Percentiles rank a stretch among this genome's conserved stretches.
These are phyloP conservation scores for Chytriomyces confervae DNA, from an alignment of 192 early-diverging fungal species.

Conservation along the genomic window DNA sequence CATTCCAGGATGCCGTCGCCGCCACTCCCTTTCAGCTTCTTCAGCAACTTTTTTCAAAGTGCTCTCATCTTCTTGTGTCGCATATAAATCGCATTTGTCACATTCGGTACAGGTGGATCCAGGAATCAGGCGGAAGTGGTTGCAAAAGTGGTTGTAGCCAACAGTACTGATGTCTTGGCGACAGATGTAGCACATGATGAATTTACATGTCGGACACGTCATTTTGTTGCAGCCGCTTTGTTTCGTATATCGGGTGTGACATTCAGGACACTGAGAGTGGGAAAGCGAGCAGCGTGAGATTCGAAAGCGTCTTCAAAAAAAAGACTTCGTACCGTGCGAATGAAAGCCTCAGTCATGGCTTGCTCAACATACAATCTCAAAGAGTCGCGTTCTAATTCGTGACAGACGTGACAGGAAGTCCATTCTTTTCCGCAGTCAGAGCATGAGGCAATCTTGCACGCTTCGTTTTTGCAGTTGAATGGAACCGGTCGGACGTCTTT, in stretches of 20 bases:
- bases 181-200: conserved; percentile 70
- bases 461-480: conserved; percentile 60
- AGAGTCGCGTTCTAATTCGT: conserved; percentile 56
- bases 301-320: background rate
- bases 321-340: conserved; percentile 57
- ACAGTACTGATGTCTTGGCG: conserved; percentile 62
- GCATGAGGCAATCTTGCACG: conserved; percentile 55
- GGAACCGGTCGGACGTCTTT: conserved; percentile 18
- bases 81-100: conserved; percentile 63
- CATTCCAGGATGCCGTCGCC: conserved; percentile 31
- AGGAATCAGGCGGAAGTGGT: conserved; percentile 62
- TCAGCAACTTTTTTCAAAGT: conserved; percentile 49
- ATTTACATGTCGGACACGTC: conserved; percentile 61
- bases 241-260: conserved; percentile 61
- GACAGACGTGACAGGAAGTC: conserved; percentile 55
- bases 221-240: conserved; percentile 71
- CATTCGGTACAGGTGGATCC: conserved; percentile 57
- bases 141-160: conserved; percentile 65
- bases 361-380: conserved; percentile 64
- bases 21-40: conserved; percentile 52
- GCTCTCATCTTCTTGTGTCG: conserved; percentile 57
- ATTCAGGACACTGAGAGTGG: conserved; percentile 56
- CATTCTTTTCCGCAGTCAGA: conserved; percentile 48
- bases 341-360: conserved; percentile 66
- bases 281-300: background rate